Conservation (phyloP, 2,329 filamentous ascomycete species). For the Colletotrichum tofieldiae region DNA sequence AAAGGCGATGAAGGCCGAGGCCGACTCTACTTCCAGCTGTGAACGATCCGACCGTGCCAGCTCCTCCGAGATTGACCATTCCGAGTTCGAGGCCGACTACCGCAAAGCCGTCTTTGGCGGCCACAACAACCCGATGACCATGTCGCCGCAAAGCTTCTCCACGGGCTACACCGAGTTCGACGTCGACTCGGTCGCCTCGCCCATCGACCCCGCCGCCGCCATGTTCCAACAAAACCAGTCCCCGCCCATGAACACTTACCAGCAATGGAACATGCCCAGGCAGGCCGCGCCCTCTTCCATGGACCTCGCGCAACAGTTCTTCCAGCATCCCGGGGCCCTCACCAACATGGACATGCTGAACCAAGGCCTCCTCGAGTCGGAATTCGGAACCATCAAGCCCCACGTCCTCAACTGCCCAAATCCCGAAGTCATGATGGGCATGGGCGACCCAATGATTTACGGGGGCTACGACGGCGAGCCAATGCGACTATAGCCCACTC, state of each 20-base stretch:
- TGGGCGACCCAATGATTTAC: constrained; percentile 73
- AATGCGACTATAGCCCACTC: constrained; percentile 55
- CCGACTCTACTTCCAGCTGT: constrained; percentile 53
- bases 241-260: constrained; percentile 52
- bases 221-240: constrained; percentile 56
- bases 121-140: constrained; percentile 58
- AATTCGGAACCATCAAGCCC: constrained; percentile 70
- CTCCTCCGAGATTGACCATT: constrained; percentile 70
- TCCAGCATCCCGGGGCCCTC: constrained; percentile 58
- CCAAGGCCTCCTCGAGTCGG: constrained; percentile 66
- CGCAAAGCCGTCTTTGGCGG: constrained; percentile 62
- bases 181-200: constrained; percentile 55
- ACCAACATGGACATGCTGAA: constrained; percentile 64
- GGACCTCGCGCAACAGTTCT: constrained; percentile 58
- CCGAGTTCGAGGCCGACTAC: constrained; percentile 70
- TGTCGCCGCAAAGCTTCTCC: constrained; percentile 69
- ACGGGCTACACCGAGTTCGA: constrained; percentile 60
- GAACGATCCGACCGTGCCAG: constrained; percentile 65
- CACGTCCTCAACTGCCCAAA: constrained; percentile 68
- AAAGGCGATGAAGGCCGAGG: constrained; percentile 51
- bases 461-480: constrained; percentile 65
- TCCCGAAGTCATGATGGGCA: constrained; percentile 70
- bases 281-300: constrained; percentile 49
- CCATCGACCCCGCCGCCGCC: constrained; percentile 52
- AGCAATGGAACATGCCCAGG: constrained; percentile 42